These are phyloP conservation scores for Aspergillus intermedius DNA, from an alignment of 2,329 filamentous ascomycete species.

Conservation along the genomic window DNA sequence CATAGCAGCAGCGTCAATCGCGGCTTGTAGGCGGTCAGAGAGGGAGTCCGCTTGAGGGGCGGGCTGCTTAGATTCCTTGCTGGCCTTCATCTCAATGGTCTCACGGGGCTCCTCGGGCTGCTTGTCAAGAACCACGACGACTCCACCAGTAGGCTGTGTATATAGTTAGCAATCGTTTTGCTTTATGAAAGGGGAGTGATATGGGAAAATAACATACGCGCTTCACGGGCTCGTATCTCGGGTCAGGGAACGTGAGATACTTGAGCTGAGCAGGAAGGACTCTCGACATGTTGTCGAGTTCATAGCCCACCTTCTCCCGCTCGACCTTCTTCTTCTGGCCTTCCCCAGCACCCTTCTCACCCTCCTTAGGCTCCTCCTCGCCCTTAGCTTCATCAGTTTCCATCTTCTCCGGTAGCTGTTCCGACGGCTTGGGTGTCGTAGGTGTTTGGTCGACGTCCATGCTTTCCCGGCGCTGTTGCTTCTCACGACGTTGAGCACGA, in stretches of 20 bases:
- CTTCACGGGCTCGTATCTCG: slow-evolving; percentile 88
- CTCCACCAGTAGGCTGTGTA: slow-evolving; percentile 77
- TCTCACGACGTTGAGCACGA: slow-evolving; percentile 88
- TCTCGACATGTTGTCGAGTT: slow-evolving; percentile 93
- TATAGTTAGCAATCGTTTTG: slow-evolving; percentile 34
- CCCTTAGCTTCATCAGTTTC: slow-evolving; percentile 62
- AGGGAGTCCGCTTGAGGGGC: slow-evolving; percentile 37
- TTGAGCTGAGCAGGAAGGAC: slow-evolving; percentile 89
- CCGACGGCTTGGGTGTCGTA: slow-evolving; percentile 61
- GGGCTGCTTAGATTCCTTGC: slow-evolving; percentile 54
- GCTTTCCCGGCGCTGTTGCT: slow-evolving; percentile 78
- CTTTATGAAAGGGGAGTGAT: neutral
- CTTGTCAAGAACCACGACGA: slow-evolving; percentile 83
- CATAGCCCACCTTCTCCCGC: slow-evolving; percentile 94
- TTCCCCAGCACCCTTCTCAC: slow-evolving; percentile 52
- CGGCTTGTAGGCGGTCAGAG: slow-evolving; percentile 39
- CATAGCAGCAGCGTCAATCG: slow-evolving; percentile 26
- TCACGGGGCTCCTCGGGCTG: slow-evolving; percentile 70
- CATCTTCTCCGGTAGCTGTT: slow-evolving; percentile 72
- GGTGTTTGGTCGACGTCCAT: slow-evolving; percentile 88
- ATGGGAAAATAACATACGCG: slow-evolving; percentile 53
- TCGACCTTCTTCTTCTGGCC: slow-evolving; percentile 81
- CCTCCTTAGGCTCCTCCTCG: slow-evolving; percentile 53
- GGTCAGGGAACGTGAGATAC: slow-evolving; percentile 86
- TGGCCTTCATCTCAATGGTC: slow-evolving; percentile 84